These are phyloP conservation scores for Cytospora leucostoma DNA, from an alignment of 2,329 filamentous ascomycete species.

Conservation along the genomic window DNA sequence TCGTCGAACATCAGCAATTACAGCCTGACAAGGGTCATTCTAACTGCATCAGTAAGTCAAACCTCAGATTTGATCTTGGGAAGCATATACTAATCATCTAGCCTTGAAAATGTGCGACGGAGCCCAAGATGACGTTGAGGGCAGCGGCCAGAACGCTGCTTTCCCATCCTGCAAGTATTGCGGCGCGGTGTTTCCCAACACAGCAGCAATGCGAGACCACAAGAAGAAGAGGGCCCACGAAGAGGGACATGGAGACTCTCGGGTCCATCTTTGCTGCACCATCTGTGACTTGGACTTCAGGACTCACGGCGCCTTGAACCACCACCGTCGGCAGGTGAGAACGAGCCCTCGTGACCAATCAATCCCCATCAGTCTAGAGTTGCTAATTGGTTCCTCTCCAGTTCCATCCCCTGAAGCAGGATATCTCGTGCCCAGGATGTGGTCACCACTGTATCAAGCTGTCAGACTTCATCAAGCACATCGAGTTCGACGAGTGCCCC, in stretches of 20 bases:
- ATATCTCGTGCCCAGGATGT: constrained; percentile 52
- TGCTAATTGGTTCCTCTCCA: constrained; percentile 27
- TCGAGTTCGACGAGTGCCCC: constrained; percentile 46
- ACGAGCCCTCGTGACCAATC: background rate
- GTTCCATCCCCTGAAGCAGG: constrained; percentile 43
- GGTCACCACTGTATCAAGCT: constrained; percentile 40
- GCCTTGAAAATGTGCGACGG: background rate
- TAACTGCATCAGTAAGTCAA: background rate
- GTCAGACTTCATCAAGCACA: constrained; percentile 45
- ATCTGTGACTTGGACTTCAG: constrained; percentile 42
- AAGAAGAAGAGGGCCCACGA: constrained; percentile 35
- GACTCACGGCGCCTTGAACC: constrained; percentile 35
- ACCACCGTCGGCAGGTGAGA: constrained; percentile 42
- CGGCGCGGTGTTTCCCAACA: constrained; percentile 22
- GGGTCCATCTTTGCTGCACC: constrained; percentile 41
- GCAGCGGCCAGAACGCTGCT: background rate
- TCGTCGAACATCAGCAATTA: background rate
- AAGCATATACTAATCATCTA: background rate
- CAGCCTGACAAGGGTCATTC: background rate
- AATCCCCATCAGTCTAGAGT: too few species aligned
- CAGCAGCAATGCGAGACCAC: constrained; percentile 32
- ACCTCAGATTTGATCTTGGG: background rate
- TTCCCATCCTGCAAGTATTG: constrained; percentile 26
- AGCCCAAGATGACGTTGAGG: background rate
- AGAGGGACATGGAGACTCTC: background rate